These are phyloP conservation scores for Oehlia diaphana DNA, from an alignment of 192 early-diverging fungal species.

Conservation along the genomic window DNA sequence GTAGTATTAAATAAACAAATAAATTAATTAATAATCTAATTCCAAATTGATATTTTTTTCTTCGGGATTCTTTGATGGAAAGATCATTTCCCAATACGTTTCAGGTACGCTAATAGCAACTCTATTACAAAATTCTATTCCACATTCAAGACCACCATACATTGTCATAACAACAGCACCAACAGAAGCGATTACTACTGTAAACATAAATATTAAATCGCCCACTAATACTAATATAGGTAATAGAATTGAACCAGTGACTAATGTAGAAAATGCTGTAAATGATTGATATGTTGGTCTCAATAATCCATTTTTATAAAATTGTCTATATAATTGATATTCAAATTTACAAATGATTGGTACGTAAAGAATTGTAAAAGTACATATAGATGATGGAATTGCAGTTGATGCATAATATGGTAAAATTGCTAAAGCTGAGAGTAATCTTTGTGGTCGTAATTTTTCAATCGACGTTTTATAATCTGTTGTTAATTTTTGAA, in stretches of 20 bases:
- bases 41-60: too few relatives aligned
- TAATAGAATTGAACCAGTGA: background rate
- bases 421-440: background rate
- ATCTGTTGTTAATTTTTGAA: background rate
- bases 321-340: background rate
- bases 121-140: conserved; percentile 4
- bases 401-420: background rate
- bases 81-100: conserved; percentile 7
- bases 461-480: background rate
- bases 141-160: background rate
- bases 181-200: background rate
- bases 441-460: background rate
- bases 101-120: conserved; percentile 5
- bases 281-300: background rate
- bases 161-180: background rate
- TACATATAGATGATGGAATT: background rate
- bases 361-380: background rate
- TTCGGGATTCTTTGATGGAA: too few relatives aligned
- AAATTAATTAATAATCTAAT: too few relatives aligned
- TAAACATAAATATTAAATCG: background rate
- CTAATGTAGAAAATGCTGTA: background rate
- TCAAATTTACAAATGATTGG: conserved; percentile 12
- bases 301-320: background rate
- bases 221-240: background rate
- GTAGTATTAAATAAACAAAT: too few relatives aligned